Conservation (phyloP, 352 stramenopile species). For the Hyaloperonospora brassicae region DNA sequence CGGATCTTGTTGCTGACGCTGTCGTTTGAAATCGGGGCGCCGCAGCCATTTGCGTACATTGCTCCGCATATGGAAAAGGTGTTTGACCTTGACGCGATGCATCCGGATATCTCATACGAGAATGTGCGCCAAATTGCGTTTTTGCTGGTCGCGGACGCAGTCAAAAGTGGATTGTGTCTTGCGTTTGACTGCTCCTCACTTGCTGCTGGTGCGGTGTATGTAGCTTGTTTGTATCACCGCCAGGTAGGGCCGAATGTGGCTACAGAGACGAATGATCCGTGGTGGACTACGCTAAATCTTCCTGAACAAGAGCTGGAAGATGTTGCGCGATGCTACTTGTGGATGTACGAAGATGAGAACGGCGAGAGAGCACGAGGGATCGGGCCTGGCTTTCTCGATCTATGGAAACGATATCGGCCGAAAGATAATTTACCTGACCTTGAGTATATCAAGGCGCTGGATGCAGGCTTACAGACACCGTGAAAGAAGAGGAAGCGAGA, state of each 20-base stretch:
- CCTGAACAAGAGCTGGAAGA: constrained; percentile 47
- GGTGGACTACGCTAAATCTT: constrained; percentile 56
- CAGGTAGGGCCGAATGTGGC: constrained; percentile 48
- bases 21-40: constrained; percentile 58
- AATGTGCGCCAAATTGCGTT: constrained; percentile 42
- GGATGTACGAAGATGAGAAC: constrained; percentile 55
- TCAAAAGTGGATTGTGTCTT: constrained; percentile 47
- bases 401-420: constrained; percentile 50
- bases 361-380: constrained; percentile 27
- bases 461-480: constrained; percentile 36
- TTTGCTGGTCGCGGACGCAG: constrained; percentile 48
- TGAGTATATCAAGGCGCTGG: constrained; percentile 48
- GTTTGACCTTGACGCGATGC: constrained; percentile 50
- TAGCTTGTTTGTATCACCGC: constrained; percentile 56
- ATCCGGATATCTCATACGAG: constrained; percentile 40
- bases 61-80: constrained; percentile 42
- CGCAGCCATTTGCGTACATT: constrained; percentile 63
- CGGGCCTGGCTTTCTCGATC: constrained; percentile 35
- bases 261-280: constrained; percentile 55
- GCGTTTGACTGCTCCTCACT: constrained; percentile 46
- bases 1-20: constrained; percentile 66
- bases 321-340: constrained; percentile 47
- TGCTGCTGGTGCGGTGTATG: constrained; percentile 57
- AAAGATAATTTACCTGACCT: constrained; percentile 52
- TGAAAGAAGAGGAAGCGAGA: constrained; percentile 6